Conservation (phyloP, 2,329 filamentous ascomycete species). For the Aspergillus clavatus region DNA sequence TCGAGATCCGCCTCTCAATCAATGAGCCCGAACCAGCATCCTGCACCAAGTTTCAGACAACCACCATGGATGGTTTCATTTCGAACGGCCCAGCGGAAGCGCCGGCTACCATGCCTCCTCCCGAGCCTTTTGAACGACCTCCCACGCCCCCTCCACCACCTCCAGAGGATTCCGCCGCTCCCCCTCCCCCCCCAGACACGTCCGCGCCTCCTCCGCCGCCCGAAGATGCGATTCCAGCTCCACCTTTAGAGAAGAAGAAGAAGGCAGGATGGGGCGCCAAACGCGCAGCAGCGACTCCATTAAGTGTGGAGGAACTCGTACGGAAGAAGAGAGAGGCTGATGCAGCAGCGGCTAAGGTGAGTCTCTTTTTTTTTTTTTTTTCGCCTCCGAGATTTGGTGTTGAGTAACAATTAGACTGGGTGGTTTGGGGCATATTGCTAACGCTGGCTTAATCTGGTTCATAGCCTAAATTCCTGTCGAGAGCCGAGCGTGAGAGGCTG, state of each 20-base stretch:
- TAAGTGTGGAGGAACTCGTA: slow-evolving; percentile 82
- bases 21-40: slow-evolving; percentile 1
- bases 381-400: slow-evolving; percentile 1
- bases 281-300: slow-evolving; percentile 44
- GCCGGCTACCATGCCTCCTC: slow-evolving; percentile 30
- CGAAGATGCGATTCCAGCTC: slow-evolving; percentile 41
- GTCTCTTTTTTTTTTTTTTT: too few species aligned
- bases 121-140: slow-evolving; percentile 34
- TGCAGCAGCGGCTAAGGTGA: slow-evolving; percentile 71
- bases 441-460: slow-evolving; percentile 16
- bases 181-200: slow-evolving; percentile 40
- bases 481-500: slow-evolving; percentile 73
- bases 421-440: neutral
- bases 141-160: slow-evolving; percentile 40
- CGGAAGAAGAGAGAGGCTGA: slow-evolving; percentile 82
- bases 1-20: slow-evolving; percentile 15
- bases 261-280: slow-evolving; percentile 51
- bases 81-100: slow-evolving; percentile 23
- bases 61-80: slow-evolving; percentile 32
- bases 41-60: slow-evolving; percentile 1
- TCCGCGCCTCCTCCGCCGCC: slow-evolving; percentile 41
- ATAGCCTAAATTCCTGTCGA: slow-evolving; percentile 77
- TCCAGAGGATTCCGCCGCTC: slow-evolving; percentile 33
- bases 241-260: slow-evolving; percentile 46
- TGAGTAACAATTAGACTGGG: too few species aligned